Evolutionary conservation across 805 yeast species (phyloP), one percentile per base, ranked within the genome.

Genomic region (Candida saitoana): DNA sequence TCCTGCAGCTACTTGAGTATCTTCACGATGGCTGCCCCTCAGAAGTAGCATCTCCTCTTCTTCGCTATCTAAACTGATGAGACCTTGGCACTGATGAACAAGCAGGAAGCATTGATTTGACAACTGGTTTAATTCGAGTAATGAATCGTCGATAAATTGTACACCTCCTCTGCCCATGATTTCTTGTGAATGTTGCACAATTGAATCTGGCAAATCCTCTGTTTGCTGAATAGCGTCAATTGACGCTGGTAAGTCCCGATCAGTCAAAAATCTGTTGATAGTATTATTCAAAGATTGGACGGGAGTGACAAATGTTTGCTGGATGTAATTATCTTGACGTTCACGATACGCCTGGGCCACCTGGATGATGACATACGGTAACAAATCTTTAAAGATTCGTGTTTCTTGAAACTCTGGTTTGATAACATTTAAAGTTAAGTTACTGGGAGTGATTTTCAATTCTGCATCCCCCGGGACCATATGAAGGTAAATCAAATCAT

Each of bases 401-500:
- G 46, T 36, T 18, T 47, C 44, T 34, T 45, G 38, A 5, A 47
- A 41, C 6, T 50, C 52, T 0, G 49, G 43, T 5, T 41, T 15
- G 2, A 46, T 55, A 0, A 78, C 63, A 39, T 76, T 76, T 2
- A 83, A 87, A 71, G 84, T 77, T 3, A 74, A 58, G 0, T 80
- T 81, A 2, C 74, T 74, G 2, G 61, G 54, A 3, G 80, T 65
- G 0, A 66, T 51, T 0, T 76, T 66, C 1, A 80, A 49, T 2
- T 69, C 64, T 0, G 54, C 44, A 5, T 49, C 52, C 1, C 47
- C 50, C 0, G 95, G 95, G 0, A 87, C 80, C 1, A 67, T 63
- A 44, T 84, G 82, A 31, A 86, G 62, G 58, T 87, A 87, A 4
- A 90, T 80, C 50, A 88, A 67, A 53, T 88, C 90, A 56, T 89